These are phyloP conservation scores for Alternaria novae-zelandiae DNA, from an alignment of 2,329 filamentous ascomycete species.

Conservation along the genomic window DNA sequence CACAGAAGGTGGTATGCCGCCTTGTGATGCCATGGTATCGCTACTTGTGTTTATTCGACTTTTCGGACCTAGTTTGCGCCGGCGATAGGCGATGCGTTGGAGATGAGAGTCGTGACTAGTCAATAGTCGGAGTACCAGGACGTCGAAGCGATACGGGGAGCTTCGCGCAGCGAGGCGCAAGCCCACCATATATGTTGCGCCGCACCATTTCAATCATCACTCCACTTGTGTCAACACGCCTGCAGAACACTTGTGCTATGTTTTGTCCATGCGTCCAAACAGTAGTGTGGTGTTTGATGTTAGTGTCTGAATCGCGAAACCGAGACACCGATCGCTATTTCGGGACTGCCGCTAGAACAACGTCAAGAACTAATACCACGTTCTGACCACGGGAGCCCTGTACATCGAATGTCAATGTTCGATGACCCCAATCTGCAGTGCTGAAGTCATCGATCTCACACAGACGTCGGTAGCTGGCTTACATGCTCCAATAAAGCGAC, in stretches of 20 bases:
- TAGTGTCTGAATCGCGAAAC: conserved; percentile 12
- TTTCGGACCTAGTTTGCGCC: background rate
- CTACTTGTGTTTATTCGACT: background rate
- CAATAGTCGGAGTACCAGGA: background rate
- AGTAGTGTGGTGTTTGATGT: conserved; percentile 15
- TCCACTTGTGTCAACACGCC: conserved; percentile 4
- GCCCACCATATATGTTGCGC: conserved; percentile 17
- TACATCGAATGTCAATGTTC: background rate
- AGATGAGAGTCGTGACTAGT: background rate
- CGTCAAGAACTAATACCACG: background rate
- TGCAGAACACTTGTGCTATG: conserved; percentile 7
- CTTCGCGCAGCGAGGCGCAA: conserved; percentile 5
- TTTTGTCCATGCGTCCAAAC: conserved; percentile 15
- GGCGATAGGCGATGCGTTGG: background rate
- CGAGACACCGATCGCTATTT: conserved; percentile 20
- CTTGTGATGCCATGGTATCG: conserved; percentile 17
- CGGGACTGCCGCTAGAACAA: conserved; percentile 5
- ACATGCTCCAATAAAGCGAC: background rate
- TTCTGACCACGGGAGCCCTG: background rate
- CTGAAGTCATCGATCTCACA: background rate
- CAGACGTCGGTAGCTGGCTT: background rate
- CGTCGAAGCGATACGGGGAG: background rate
- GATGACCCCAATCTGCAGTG: background rate
- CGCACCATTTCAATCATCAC: conserved; percentile 5
- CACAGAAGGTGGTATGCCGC: conserved; percentile 19